Evolutionary conservation across 2,329 filamentous ascomycete genomes (phyloP).

Genomic region (Arthrinium phaeospermum): DNA sequence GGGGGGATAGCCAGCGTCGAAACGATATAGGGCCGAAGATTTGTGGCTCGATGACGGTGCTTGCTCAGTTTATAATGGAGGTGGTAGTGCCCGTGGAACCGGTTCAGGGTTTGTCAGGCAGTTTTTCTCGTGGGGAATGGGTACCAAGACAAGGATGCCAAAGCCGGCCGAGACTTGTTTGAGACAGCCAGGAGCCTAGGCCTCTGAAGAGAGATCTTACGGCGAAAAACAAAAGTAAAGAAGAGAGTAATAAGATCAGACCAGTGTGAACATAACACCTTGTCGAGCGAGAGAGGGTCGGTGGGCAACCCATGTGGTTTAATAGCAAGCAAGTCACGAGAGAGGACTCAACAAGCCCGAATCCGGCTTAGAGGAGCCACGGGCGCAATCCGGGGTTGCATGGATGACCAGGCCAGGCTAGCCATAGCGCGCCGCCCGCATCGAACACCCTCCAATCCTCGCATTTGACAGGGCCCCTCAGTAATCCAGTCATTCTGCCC

Average conservation of each 20-base stretch:
- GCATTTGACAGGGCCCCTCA: constrained; percentile 9
- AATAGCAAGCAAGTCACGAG: background rate
- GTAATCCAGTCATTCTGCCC: background rate
- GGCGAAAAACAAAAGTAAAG: background rate
- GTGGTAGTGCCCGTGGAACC: background rate
- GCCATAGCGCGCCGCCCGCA: constrained; percentile 5
- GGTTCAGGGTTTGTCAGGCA: background rate
- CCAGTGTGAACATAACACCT: background rate
- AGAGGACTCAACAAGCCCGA: background rate
- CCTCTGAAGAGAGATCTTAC: background rate
- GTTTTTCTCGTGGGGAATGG: background rate
- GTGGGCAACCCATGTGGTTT: constrained; percentile 13
- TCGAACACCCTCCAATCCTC: background rate
- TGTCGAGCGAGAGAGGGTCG: background rate
- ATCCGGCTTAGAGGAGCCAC: background rate
- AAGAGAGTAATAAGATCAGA: background rate
- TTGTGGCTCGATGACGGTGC: constrained; percentile 5
- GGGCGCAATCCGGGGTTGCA: constrained; percentile 16
- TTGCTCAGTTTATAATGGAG: background rate
- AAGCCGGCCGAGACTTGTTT: constrained; percentile 1
- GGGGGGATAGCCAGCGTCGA: background rate
- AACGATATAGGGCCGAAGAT: constrained; percentile 3
- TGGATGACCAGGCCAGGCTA: background rate
- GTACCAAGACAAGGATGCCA: background rate
- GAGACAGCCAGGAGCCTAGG: background rate